phyloP scores from a whole-genome alignment of 2,329 filamentous ascomycete genomes.

The Thielaviopsis populi region DNA sequence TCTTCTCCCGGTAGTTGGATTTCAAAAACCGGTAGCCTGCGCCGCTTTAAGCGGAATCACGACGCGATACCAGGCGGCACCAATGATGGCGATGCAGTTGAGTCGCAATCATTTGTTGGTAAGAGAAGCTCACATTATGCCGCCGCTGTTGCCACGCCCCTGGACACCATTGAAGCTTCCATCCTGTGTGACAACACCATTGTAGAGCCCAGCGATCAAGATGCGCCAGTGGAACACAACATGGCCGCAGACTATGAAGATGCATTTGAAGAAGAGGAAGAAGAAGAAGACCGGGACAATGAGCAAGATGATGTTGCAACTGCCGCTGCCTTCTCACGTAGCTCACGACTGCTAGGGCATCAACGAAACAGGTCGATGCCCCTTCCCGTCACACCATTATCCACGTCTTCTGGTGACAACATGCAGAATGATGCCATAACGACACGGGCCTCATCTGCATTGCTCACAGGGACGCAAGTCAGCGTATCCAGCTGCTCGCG shows the following conservation, averaged over 20 bases:
- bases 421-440: constrained; percentile 21
- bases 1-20: constrained; percentile 42
- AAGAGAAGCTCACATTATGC: constrained; percentile 12
- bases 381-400: constrained; percentile 1
- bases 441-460: constrained; percentile 26
- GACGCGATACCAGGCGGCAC: neutral
- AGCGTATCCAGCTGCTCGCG: constrained; percentile 22
- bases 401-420: constrained; percentile 12
- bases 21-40: constrained; percentile 39
- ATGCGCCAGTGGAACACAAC: constrained; percentile 3
- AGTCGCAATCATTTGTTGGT: neutral
- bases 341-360: neutral
- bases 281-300: neutral
- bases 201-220: constrained; percentile 7
- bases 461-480: too few relatives aligned
- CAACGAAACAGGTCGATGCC: constrained; percentile 19
- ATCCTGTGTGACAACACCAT: constrained; percentile 14
- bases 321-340: neutral
- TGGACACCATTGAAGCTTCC: constrained; percentile 17
- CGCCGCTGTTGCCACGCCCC: constrained; percentile 6
- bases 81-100: neutral
- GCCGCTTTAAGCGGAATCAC: constrained; percentile 35
- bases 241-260: neutral
- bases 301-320: neutral
- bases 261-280: neutral